Evolutionary conservation across 768 basidiomycete species (phyloP).

Genomic region (Phanerodontia chrysosporium): DNA sequence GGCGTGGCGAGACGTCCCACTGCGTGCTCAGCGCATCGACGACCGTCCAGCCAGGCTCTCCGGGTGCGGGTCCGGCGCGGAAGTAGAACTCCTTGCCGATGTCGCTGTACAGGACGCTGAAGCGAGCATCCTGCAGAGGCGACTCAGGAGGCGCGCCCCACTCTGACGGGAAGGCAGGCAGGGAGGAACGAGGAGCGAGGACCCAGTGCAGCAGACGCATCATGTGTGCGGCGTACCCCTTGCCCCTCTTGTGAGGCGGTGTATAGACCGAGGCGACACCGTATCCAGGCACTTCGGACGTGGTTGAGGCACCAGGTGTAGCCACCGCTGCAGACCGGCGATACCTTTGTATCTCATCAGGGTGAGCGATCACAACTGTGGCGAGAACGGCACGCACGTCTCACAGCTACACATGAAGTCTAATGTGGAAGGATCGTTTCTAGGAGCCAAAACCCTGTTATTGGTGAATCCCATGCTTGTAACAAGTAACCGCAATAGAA

Average conservation of each 20-base stretch:
- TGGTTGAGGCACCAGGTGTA: slow-evolving; percentile 8
- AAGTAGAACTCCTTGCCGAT: slow-evolving; percentile 45
- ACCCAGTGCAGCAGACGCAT: slow-evolving; percentile 62
- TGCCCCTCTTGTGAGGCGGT: slow-evolving; percentile 41
- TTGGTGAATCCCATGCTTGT: not conserved
- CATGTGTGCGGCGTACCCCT: slow-evolving; percentile 60
- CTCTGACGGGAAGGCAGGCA: slow-evolving; percentile 31
- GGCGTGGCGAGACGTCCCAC: slow-evolving; percentile 27
- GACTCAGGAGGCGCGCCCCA: slow-evolving; percentile 44
- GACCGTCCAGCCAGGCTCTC: slow-evolving; percentile 41
- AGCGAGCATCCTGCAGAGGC: slow-evolving; percentile 30
- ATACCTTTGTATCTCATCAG: slow-evolving; percentile 23
- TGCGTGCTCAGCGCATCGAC: slow-evolving; percentile 33
- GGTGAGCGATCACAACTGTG: not conserved
- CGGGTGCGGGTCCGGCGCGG: slow-evolving; percentile 28
- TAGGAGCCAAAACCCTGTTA: slow-evolving; percentile 53
- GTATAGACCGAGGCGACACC: slow-evolving; percentile 57
- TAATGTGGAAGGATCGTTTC: slow-evolving; percentile 44
- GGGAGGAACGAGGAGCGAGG: slow-evolving; percentile 30
- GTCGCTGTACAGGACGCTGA: slow-evolving; percentile 53
- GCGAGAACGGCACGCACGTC: slow-evolving; percentile 40
- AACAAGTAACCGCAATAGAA: too few relatives aligned
- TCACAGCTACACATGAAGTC: slow-evolving; percentile 59
- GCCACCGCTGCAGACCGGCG: slow-evolving; percentile 30
- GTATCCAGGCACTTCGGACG: slow-evolving; percentile 38